phyloP scores from a whole-genome alignment of 2,329 filamentous ascomycete species.

The Microascus cirrosus region DNA sequence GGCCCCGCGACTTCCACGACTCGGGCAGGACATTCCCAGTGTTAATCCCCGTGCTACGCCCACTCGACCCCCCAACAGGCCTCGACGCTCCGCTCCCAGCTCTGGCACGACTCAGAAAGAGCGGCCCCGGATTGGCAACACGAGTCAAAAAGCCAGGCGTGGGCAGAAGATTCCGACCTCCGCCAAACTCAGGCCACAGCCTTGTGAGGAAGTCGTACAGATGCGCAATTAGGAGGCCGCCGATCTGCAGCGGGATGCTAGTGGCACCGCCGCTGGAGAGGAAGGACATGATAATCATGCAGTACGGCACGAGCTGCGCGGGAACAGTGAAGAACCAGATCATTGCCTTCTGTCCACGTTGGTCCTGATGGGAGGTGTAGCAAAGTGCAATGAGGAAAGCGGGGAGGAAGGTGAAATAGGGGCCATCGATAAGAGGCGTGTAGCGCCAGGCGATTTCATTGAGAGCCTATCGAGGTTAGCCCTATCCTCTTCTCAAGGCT shows the following conservation, averaged over 20 bases:
- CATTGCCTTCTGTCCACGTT: constrained; percentile 61
- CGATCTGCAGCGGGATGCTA: constrained; percentile 51
- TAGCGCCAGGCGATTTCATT: constrained; percentile 4
- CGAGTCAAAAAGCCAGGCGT: constrained; percentile 64
- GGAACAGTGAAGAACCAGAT: constrained; percentile 81
- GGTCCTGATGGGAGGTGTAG: constrained; percentile 81
- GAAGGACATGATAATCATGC: constrained; percentile 60
- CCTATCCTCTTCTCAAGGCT: background rate
- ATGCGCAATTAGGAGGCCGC: constrained; percentile 80
- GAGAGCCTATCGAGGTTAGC: constrained; percentile 5
- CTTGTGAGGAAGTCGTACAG: constrained; percentile 81
- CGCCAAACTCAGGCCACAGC: constrained; percentile 81
- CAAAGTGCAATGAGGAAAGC: constrained; percentile 68
- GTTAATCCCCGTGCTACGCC: constrained; percentile 20
- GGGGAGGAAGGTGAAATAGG: constrained; percentile 32
- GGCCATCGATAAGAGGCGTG: background rate
- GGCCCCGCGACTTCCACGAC: constrained; percentile 52
- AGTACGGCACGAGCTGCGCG: constrained; percentile 68
- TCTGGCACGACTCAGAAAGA: background rate
- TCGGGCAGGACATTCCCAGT: constrained; percentile 39
- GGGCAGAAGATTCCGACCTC: constrained; percentile 63
- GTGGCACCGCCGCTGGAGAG: constrained; percentile 48
- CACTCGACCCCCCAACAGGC: constrained; percentile 4
- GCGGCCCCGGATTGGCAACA: constrained; percentile 39
- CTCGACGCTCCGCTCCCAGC: constrained; percentile 3